Percentiles rank a stretch among this genome's conserved stretches.
phyloP scores from a whole-genome alignment of 1,284 basidiomycete genomes.

The Jaminaea rosea region DNA sequence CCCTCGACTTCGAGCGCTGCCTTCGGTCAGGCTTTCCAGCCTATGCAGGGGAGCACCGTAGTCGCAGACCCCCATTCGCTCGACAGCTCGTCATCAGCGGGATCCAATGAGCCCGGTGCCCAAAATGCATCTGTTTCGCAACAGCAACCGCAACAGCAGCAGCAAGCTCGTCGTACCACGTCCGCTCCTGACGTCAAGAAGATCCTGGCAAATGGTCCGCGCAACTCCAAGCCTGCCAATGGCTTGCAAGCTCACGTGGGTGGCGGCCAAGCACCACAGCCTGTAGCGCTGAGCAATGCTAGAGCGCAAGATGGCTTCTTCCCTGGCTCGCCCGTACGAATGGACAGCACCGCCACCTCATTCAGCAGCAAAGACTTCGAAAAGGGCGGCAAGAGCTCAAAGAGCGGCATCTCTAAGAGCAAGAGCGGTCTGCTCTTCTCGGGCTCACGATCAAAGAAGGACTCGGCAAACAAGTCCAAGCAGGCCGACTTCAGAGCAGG shows the following conservation, averaged over 20 bases:
- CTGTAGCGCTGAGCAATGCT: too few relatives aligned
- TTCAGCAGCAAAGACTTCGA: conserved; percentile 43
- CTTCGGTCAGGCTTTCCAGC: conserved; percentile 16
- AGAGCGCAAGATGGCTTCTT: conserved; percentile 26
- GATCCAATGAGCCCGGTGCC: conserved; percentile 16
- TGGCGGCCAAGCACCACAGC: not conserved
- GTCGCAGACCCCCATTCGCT: not conserved
- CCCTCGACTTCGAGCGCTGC: conserved; percentile 37
- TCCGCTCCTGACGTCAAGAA: not conserved
- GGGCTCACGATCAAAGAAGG: conserved; percentile 5
- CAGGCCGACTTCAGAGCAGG: not conserved
- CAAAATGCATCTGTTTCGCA: conserved; percentile 1
- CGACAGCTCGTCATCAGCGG: not conserved
- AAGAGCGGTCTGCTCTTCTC: conserved; percentile 12
- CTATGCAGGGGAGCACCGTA: not conserved
- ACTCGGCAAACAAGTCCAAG: not conserved
- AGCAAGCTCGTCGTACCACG: not conserved
- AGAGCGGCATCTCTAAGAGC: conserved; percentile 21
- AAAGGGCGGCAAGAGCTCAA: conserved; percentile 12
- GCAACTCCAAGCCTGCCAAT: conserved; percentile 46
- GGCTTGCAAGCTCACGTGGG: conserved; percentile 58
- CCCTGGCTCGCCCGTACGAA: conserved; percentile 34
- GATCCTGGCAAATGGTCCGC: conserved; percentile 2
- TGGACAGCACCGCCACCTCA: conserved; percentile 38
- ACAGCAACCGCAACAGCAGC: not conserved